Evolutionary conservation across 352 stramenopile species (phyloP), one percentile per base, ranked within the genome.

Genomic region (Phytophthora lateralis): DNA sequence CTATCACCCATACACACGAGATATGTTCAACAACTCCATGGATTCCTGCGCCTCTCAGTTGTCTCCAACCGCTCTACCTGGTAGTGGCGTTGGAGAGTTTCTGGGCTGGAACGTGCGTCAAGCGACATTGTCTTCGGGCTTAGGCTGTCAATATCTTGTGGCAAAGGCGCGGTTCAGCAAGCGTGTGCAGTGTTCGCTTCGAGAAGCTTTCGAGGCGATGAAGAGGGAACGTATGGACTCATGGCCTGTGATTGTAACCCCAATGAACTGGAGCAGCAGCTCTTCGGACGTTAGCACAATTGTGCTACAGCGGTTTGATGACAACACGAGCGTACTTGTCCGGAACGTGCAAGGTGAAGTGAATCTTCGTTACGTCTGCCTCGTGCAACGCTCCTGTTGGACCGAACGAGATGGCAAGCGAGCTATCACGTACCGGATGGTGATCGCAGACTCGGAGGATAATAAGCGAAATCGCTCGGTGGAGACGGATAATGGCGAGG

Each of bases 361-460:
- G 1, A 52, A 67, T 38, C 27, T 73, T 10, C 58, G 68, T 2
- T 76, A 73, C 27, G 21, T 76, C 27, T 73, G 60, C 32, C 39
- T 76, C 10, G 49, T 63, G 0, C 42, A 47, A 9, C 58, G 68
- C 9, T 37, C 56, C 34, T 17, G 43, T 14, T 58, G 37, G 37
- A 49, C 50, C n/a, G 66, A 66, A n/a, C 21, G 29, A 27, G 29
- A 43, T 4, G 53, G 54, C 14, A 60, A 73, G 26, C 68, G 55
- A 3, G 48, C 37, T n/a, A 43, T 63, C 7, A 56, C 48, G 26
- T 69, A 59, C 37, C 47, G 41, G 10, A 60, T 77, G 47, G 45
- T 61, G 18, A 66, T 74, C n/a, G 46, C 69, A 6, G 59, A 73
- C 42, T 74, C 69, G 3, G 37, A 49, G 15, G 64, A 51, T 4